Evolutionary conservation across 441 rosid genomes (phyloP), one percentile per base, ranked within the genome.

Genomic region (Pelargonium citronellum): DNA sequence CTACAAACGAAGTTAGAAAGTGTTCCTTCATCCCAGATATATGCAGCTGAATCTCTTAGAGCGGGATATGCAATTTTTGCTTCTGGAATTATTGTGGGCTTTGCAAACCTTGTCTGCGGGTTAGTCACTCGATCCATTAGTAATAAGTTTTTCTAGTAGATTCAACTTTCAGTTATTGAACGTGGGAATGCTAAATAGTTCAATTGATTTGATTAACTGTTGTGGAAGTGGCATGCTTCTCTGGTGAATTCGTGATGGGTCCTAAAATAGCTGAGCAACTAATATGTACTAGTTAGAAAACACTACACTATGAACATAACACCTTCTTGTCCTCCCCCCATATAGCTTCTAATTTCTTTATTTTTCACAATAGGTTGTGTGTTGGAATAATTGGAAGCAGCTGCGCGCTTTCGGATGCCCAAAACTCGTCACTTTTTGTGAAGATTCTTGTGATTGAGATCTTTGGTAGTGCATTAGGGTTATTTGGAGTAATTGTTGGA

Each of bases 41-140:
- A 92, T 75, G 94, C 65, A 37, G 84, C 98, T 0, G 98, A 91
- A 77, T 91, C 96, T 75, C 94, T 92, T 53, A 86, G 96, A 87
- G 98, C 98, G 53, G 98, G 98, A 80, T 90, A 90, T 83, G 89
- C 99, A 66, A 92, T 95, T 81, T 95, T 93, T 71, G 96, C 98
- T 8, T 94, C 98, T 67, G 98, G 98, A 78, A 88, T 91, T 71
- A 91, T 94, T 30, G 98, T 94, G 73, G 98, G 97, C 73, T 94
- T 91, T 78, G 98, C 98, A 60, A 94, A 94, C 83, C 97, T 95
- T 75, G 93, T 92, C 66, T 95, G 99, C 78, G 98, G 99, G 98
- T 92, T 72, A 19, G 83, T 71, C 67, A 79, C 83, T 74, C 76
- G 6, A 73, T 74, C 83, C 79, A 66, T 15, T 16, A 46, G 13